Evolutionary conservation across 305 asterid genomes (phyloP), one percentile per base, ranked within the genome.

Genomic region (Fraxinus albicans): DNA sequence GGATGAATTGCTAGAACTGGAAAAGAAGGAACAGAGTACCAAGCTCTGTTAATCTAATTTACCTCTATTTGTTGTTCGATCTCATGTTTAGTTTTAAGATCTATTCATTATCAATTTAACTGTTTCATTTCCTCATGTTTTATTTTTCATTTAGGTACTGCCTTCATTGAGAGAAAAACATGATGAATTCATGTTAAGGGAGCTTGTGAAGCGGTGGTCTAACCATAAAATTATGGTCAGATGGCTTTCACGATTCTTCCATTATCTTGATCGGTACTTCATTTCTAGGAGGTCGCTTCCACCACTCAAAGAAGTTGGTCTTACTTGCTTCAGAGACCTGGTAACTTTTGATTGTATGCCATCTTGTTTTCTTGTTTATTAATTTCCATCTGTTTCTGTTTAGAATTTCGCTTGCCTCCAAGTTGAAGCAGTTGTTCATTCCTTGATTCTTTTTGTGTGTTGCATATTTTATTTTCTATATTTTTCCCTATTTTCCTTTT

Each of bases 141-240:
- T 84, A 76, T 17, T 83, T 79, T 27, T 63, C 55, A 21, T 47
- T 12, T 13, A 94, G 98, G 98, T 94, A 79, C 80, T 94, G 77
- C 97, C 98, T 79, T 90, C 97, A 70, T 72, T 91, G 76, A 91
- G 89, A 87, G 98, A 94, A 86, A 94, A 91, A 83, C 98, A 94
- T 83, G 97, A 92, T 15, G 97, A 92, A 83, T 92, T 91, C 87
- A 88, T 94, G 97, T 78, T 94, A 87, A 91, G 94, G 81, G 97
- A 92, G 85, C 93, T 94, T 3, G 97, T 94, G 60, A 47, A 83
- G 84, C 87, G 98, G 87, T 94, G 98, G 98, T 86, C 77, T 55
- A 94, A 94, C 86, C 98, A 94, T 80, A 94, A 92, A 88, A 69
- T 94, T 86, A 94, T 94, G 98, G 97, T 94, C 77, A 90, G 92